Percentiles rank a stretch among this genome's conserved stretches.
Conservation (phyloP, 2,329 filamentous ascomycete species). For the Verticillium longisporum region DNA sequence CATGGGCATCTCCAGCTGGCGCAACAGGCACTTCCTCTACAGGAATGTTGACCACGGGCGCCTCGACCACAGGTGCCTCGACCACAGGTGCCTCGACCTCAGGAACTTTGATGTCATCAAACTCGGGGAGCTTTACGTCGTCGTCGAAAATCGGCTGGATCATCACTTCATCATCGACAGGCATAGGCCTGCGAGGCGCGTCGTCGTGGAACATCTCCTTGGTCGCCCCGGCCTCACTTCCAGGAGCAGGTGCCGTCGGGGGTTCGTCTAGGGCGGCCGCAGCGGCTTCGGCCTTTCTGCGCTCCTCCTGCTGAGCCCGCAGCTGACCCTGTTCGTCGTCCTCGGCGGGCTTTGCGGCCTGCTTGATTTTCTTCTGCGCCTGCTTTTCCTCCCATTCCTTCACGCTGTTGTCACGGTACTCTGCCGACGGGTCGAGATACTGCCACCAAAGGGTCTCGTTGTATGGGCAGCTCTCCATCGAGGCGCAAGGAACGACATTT, state of each 20-base stretch:
- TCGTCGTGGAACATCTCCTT: conserved; percentile 2
- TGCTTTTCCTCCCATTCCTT: conserved; percentile 37
- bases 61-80: too few species aligned
- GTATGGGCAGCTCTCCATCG: conserved; percentile 39
- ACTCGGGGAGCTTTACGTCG: neutral
- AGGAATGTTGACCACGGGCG: neutral
- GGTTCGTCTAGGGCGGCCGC: neutral
- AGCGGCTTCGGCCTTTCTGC: conserved; percentile 13
- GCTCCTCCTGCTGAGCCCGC: conserved; percentile 18
- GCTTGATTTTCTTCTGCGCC: conserved; percentile 20
- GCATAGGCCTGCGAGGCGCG: neutral
- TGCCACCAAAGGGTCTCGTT: conserved; percentile 44
- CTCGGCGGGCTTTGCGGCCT: conserved; percentile 6
- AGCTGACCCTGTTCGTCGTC: conserved; percentile 19
- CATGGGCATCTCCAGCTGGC: conserved; percentile 9
- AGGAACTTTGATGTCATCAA: neutral
- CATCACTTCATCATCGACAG: neutral
- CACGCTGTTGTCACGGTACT: conserved; percentile 34
- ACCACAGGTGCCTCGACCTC: neutral
- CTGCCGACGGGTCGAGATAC: conserved; percentile 37
- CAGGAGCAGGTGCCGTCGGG: neutral
- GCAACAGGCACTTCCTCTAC: neutral
- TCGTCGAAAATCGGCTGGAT: neutral
- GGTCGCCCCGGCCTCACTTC: neutral
- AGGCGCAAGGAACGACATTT: conserved; percentile 40